phyloP scores from a whole-genome alignment of 2,329 filamentous ascomycete genomes.

The Calonectria pseudoreteaudii region DNA sequence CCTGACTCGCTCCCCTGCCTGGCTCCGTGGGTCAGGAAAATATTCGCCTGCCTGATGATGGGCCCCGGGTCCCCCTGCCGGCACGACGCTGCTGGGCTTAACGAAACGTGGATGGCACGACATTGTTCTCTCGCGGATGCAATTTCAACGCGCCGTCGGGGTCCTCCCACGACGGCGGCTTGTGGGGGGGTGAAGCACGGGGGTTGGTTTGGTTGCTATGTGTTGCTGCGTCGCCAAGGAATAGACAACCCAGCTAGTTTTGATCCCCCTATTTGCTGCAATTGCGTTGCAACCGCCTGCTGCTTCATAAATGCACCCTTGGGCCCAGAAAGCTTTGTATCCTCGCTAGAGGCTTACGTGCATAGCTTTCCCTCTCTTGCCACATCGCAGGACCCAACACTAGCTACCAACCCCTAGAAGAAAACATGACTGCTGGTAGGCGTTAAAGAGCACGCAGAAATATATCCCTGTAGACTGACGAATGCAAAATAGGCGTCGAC shows the following conservation, averaged over 20 bases:
- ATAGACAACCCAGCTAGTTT: neutral
- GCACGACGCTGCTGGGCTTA: neutral
- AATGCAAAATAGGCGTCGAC: neutral
- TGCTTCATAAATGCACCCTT: conserved; percentile 13
- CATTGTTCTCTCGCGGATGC: neutral
- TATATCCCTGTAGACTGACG: conserved; percentile 1
- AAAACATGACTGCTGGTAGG: conserved; percentile 16
- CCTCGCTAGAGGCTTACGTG: neutral
- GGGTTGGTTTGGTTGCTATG: no score
- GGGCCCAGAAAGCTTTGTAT: neutral
- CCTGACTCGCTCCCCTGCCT: neutral
- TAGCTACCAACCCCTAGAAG: neutral
- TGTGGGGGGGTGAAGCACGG: neutral
- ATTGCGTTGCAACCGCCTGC: neutral
- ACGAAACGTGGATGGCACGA: neutral
- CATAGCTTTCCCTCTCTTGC: neutral
- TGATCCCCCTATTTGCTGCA: neutral
- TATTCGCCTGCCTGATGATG: neutral
- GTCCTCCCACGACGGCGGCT: neutral
- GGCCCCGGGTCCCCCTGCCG: neutral
- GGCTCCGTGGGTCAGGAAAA: neutral
- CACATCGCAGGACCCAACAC: neutral
- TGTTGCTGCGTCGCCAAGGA: neutral
- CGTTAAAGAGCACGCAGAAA: neutral
- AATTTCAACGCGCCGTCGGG: neutral